Base-by-base conservation (phyloP, 2,329 filamentous ascomycete genomes). In the Xylariales sp. region DNA sequence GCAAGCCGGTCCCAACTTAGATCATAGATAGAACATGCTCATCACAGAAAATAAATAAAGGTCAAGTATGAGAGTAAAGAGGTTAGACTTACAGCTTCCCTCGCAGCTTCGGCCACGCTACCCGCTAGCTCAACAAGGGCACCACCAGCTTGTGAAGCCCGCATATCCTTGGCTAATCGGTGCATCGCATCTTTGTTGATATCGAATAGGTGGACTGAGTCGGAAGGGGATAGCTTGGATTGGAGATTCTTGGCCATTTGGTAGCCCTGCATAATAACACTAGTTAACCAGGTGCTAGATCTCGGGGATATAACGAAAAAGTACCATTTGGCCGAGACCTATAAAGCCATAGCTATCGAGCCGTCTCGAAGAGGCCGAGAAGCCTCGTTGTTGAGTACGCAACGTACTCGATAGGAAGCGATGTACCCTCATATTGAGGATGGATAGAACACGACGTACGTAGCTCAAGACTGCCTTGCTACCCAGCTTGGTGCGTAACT, bases 1-100 rank as follows among this genome's bases (percentile, higher is more conserved):
- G 80, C 83, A 80, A 81, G 81, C 83, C 81, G 82, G 81, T 80
- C 86, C 88, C 88, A 90, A 91, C 89, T 91, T 91, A 90, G 89
- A 91, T 91, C 89, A 91, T 90, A 83, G 81, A 85, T 83, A 77
- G 77, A 79, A 80, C 74, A 68, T 68, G 52, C 65, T 78, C 78
- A 80, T 79, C 77, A 80, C 78, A 64, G 76, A 70, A 78, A 74
- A 61, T 52, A 16, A 61, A 10, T 53, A 53, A 48, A 23, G 23
- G n/a, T 55, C 7, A 62, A 56, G 56, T 23, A 72, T 63, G 76
- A 74, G 5, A 2, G 39, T 12, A 43, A 77, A 72, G 72, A 76
- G 74, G 32, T 60, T 10, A 65, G 61, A 75, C 71, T 57, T 82
- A 89, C 87, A 71, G 86, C 84, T 59, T 86, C 82, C 68, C 80